Conservation (phyloP, 2,329 filamentous ascomycete genomes). For the Bipolaris gigantea region DNA sequence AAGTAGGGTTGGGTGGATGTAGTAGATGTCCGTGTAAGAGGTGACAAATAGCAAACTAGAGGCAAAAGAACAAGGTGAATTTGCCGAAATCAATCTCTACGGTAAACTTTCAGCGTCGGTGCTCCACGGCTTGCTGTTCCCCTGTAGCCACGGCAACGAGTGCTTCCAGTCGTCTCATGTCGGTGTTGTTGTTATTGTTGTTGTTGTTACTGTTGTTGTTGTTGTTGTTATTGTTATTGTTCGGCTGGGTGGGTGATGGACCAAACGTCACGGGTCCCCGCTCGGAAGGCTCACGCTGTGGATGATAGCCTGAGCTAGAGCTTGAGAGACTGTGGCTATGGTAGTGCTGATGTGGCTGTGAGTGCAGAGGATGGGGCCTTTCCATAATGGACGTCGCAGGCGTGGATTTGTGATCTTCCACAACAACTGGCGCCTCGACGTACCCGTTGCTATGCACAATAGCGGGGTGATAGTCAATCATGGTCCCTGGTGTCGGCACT, state of each 20-base stretch:
- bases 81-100: not conserved
- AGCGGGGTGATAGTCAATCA: constrained; percentile 55
- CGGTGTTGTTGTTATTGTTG: constrained; percentile 47
- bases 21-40: too few species aligned
- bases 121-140: constrained; percentile 49
- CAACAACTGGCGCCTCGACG: constrained; percentile 49
- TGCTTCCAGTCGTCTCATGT: constrained; percentile 62
- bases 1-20: too few species aligned
- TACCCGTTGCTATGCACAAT: constrained; percentile 56
- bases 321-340: constrained; percentile 35
- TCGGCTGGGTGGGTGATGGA: constrained; percentile 41
- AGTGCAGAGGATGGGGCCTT: constrained; percentile 39
- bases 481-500: constrained; percentile 56
- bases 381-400: constrained; percentile 42
- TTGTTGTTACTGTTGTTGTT: constrained; percentile 45
- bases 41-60: not conserved
- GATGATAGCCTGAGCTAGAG: constrained; percentile 32
- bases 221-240: constrained; percentile 46
- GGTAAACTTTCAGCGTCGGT: constrained; percentile 22
- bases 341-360: constrained; percentile 32
- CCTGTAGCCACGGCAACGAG: constrained; percentile 67
- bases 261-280: constrained; percentile 34
- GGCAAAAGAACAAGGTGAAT: not conserved
- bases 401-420: constrained; percentile 46
- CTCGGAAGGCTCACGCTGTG: constrained; percentile 35